phyloP scores from a whole-genome alignment of 2,329 filamentous ascomycete genomes.

The Talaromyces funiculosus region DNA sequence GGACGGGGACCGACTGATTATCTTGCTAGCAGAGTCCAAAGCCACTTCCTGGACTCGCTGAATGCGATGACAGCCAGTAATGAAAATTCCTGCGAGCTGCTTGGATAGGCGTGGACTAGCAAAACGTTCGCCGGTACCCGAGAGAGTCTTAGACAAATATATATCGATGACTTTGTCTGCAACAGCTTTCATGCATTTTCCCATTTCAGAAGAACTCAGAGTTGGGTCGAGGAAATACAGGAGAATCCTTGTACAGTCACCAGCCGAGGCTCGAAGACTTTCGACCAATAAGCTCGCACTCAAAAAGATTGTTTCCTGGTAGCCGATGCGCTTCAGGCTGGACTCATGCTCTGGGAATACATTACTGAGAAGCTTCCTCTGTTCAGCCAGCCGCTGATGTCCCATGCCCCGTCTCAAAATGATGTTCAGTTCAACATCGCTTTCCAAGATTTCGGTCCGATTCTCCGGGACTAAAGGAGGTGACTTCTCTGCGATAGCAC shows the following conservation, averaged over 20 bases:
- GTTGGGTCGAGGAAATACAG: constrained; percentile 94
- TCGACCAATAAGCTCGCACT: constrained; percentile 88
- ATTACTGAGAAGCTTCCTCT: constrained; percentile 70
- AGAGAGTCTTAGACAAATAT: constrained; percentile 71
- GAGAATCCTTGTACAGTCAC: constrained; percentile 83
- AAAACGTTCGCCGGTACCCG: constrained; percentile 67
- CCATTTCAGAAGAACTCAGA: constrained; percentile 57
- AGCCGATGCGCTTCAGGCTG: constrained; percentile 76
- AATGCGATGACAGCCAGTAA: constrained; percentile 88
- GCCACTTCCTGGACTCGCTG: constrained; percentile 86
- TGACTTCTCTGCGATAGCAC: constrained; percentile 79
- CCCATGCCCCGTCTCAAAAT: constrained; percentile 82
- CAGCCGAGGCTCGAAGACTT: constrained; percentile 74
- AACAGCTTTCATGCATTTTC: constrained; percentile 58
- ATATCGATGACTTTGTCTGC: constrained; percentile 66
- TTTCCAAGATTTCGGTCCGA: constrained; percentile 83
- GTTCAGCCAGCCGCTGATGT: constrained; percentile 62
- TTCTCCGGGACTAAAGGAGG: constrained; percentile 83
- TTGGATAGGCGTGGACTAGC: constrained; percentile 87
- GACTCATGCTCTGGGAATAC: constrained; percentile 70
- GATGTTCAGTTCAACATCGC: constrained; percentile 93
- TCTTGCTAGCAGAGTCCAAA: constrained; percentile 73
- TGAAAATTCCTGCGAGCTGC: constrained; percentile 80
- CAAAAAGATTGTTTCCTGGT: constrained; percentile 86
- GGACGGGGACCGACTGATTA: constrained; percentile 79